phyloP scores from a whole-genome alignment of 805 yeast species.

The Saccharomycodes ludwigii region DNA sequence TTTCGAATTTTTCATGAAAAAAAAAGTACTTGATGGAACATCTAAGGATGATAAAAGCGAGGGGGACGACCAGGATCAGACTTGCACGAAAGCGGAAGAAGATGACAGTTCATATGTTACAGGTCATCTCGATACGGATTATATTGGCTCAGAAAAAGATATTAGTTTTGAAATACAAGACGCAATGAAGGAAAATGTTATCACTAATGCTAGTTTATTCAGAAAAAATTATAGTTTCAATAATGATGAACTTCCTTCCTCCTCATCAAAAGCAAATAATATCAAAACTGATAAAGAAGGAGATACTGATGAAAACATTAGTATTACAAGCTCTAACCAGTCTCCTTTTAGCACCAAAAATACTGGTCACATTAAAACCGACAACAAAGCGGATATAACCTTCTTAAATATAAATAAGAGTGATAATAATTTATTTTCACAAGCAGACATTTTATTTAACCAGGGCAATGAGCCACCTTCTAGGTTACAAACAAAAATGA shows the following conservation, averaged over 20 bases:
- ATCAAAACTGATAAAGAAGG: neutral
- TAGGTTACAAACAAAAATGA: slow-evolving; percentile 7
- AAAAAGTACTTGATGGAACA: neutral
- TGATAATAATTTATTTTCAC: too few relatives aligned
- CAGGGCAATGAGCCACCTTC: too few relatives aligned
- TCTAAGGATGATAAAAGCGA: neutral
- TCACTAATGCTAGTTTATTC: slow-evolving; percentile 1
- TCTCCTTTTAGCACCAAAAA: slow-evolving; percentile 9
- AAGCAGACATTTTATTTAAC: too few relatives aligned
- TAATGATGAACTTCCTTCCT: neutral
- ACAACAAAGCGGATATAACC: neutral
- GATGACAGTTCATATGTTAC: too few relatives aligned
- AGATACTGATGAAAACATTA: slow-evolving; percentile 2
- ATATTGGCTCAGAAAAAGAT: slow-evolving; percentile 7
- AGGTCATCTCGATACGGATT: neutral
- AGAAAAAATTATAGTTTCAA: neutral
- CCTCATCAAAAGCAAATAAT: neutral
- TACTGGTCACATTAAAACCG: neutral
- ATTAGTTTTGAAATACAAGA: neutral
- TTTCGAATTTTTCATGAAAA: neutral
- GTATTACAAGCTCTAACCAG: slow-evolving; percentile 10
- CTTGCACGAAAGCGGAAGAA: too few relatives aligned
- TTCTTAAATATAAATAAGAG: too few relatives aligned
- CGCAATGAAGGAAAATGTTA: slow-evolving; percentile 1
- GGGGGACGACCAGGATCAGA: neutral